Base-by-base conservation (phyloP, 2,329 filamentous ascomycete species). In the Zymoseptoria ardabiliae region DNA sequence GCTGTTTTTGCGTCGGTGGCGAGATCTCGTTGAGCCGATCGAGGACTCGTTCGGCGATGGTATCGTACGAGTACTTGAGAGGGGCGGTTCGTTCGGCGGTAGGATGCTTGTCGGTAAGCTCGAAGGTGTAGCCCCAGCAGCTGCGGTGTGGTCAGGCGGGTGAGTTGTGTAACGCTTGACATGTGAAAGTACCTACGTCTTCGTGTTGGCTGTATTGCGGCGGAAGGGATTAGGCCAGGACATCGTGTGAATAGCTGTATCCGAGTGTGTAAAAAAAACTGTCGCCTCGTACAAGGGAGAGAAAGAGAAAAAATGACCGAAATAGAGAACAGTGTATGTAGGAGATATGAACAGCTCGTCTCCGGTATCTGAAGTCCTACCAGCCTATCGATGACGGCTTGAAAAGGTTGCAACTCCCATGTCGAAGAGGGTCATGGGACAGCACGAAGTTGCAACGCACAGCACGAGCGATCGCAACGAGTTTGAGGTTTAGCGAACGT, bases 51-150 rank as follows among this genome's bases (percentile, higher is more conserved):
- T 89, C 84, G 30, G 81, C 88, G 1, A 91, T 75, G 7, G 77
- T 78, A 72, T 93, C 90, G 69, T 89, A 92, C 1, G 82, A 82
- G 59, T 83, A 81, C 54, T 85, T 86, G 64, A 88, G 70, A 2
- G 81, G 82, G 57, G 81, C 73, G 48, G 86, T 75, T 67, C 90
- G 76, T 57, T 86, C 80, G 6, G 77, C 73, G 1, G 82, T 83
- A 19, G 83, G 74, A 71, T 93, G 89, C 3, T 85, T 73, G 5
- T 80, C 71, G 0, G 87, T 89, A 79, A 87, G 86, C 66, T 85
- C 81, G 70, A 92, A 91, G 6, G 79, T 81, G 68, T 89, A 82
- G 20, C 83, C 86, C 84, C 86, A 91, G 63, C 72, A 73, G 23
- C 78, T 80, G 60, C 49, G 17, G 8, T n/a, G 13, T 7, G 52